Evolutionary conservation across 352 stramenopile genomes (phyloP), one percentile per base, ranked within the genome.

Genomic region (Thraustotheca clavata): DNA sequence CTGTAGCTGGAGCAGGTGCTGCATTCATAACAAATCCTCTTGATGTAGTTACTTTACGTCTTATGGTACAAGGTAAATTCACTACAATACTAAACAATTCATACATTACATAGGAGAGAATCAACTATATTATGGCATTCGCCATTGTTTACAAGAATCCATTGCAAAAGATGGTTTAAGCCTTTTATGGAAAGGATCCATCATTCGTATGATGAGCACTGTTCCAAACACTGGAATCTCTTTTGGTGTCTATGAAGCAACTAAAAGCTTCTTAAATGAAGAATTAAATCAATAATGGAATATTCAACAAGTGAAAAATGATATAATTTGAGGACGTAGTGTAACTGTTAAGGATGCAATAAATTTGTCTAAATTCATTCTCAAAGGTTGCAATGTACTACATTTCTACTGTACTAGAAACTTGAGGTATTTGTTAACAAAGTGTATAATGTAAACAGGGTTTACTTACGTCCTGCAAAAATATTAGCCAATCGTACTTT

Each of bases 201-300:
- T 63, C 1, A 85, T 73, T 60, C 86, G 86, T 49, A 88, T 82
- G 50, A 76, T 82, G 48, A 73, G 76, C 16, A 83, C 89, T 60
- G 89, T 93, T 74, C 81, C 84, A 18, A 77, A 80, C 14, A 84
- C 83, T 6, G 86, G 82, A 32, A 86, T 95, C 57, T 91, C 79
- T 71, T 95, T 95, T 57, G 80, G 83, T 32, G 79, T 95, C 6
- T 95, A 93, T 74, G 83, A 93, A 72, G 85, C 79, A 4, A 81
- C 90, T 72, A 89, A 90, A 68, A 69, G 71, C 67, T 79, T 71
- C 63, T 79, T 84, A 49, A 89, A 89, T 47, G 39, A 86, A 47
- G 79, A 79, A 18, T 9, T 24, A 2, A 52, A 35, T 52, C 43
- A 31, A 52, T 52, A 52, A 52, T 26, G 39, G 4, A 24, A 7